Base-by-base conservation (phyloP, 495 filamentous ascomycete genomes). In the Neurospora sublineolata region DNA sequence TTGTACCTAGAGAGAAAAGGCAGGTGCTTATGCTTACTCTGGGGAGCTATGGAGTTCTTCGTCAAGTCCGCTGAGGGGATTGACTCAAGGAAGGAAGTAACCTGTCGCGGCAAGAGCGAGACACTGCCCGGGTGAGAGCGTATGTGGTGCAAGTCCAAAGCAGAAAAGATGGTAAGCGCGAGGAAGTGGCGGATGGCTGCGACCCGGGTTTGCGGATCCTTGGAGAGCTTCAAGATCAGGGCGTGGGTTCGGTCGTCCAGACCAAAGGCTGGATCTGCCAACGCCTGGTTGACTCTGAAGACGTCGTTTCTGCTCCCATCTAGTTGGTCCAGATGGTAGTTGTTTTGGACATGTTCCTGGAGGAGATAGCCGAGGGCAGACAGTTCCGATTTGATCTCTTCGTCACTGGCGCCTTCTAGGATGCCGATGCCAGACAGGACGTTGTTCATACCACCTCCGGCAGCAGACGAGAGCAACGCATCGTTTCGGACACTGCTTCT, bases 291-390 rank as follows among this genome's bases (percentile, higher is more conserved):
- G 0, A 64, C 3, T 64, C 30, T 64, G 14, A 64, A 64, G 27
- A 18, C 12, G 5, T 64, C 27, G 3, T 36, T 64, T 4, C 52
- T 64, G 52, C 7, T 64, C 27, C 52, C 71, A 20, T 75, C 68
- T 37, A 82, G 72, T 3, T 77, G 77, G 3, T 75, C 69, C 10
- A 71, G 73, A 42, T 80, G 79, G 70, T 81, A 82, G 67, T 80
- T 73, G 72, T 73, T 77, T 52, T 82, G 76, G 64, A 78, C 79
- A 52, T 82, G 80, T 46, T 77, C 72, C 42, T 77, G 76, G 33
- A 81, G 73, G n/a, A 81, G 73, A 7, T 76, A 70, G 18, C 73
- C 72, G 4, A 81, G 73, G 2, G 79, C 72, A 30, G 44, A 69
- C 27, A 81, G 73, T 70, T 82, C 80, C 9, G 60, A 68, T 10